Conservation (phyloP, 345 rosid species). For the Camelina hispida region DNA sequence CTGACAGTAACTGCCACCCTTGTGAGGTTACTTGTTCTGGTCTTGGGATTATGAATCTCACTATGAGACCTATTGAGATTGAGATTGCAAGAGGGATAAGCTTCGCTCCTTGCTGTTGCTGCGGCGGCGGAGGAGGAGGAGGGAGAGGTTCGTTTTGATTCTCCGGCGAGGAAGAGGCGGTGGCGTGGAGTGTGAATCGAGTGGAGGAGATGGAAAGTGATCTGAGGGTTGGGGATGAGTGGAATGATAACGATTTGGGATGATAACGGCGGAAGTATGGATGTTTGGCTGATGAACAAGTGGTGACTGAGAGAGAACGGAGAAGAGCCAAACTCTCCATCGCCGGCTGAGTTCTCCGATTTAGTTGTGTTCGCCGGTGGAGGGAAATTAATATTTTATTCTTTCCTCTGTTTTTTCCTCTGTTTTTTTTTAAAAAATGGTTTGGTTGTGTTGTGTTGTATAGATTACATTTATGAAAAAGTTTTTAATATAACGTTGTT, state of each 20-base stretch:
- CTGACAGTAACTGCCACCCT: constrained; percentile 86
- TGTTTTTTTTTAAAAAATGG: not conserved
- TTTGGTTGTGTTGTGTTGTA: too few species aligned
- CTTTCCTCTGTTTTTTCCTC: not conserved
- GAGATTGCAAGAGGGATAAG: constrained; percentile 62
- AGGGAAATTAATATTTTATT: not conserved
- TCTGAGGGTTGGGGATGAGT: constrained; percentile 44
- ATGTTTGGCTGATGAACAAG: constrained; percentile 46
- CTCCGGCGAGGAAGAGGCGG: constrained; percentile 44
- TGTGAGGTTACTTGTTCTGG: constrained; percentile 66
- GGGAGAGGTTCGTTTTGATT: constrained; percentile 7
- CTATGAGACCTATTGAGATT: constrained; percentile 59
- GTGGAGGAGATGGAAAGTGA: constrained; percentile 44
- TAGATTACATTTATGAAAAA: too few species aligned
- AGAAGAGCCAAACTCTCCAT: constrained; percentile 76
- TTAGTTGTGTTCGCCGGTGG: not conserved
- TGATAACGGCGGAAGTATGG: constrained; percentile 49
- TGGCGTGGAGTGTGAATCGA: constrained; percentile 46
- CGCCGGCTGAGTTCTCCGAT: constrained; percentile 14
- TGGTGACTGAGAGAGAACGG: constrained; percentile 48
- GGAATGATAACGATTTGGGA: constrained; percentile 20
- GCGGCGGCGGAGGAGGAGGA: constrained; percentile 1
- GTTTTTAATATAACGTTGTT: too few species aligned
- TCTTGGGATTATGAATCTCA: constrained; percentile 65
- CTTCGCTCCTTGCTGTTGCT: constrained; percentile 64